These are phyloP conservation scores for Chaetomium fimeti DNA, from an alignment of 495 filamentous ascomycete species.

Conservation along the genomic window DNA sequence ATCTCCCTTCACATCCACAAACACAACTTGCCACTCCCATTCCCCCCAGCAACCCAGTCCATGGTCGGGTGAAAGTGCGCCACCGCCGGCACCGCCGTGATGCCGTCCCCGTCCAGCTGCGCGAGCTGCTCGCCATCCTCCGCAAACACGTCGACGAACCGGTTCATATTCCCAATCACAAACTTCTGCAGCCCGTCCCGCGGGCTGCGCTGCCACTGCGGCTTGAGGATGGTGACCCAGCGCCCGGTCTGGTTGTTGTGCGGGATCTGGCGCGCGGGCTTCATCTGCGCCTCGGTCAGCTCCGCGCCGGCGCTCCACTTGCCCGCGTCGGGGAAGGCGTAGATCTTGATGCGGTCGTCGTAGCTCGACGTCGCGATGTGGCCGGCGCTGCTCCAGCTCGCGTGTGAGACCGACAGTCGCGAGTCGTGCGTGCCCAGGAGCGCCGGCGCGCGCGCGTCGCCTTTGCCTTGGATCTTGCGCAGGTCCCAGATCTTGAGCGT, in stretches of 20 bases:
- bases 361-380: constrained; percentile 89
- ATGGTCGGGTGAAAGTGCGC: constrained; percentile 82
- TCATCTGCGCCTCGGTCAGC: constrained; percentile 60
- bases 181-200: constrained; percentile 76
- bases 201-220: constrained; percentile 86
- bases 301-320: constrained; percentile 63
- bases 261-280: constrained; percentile 63
- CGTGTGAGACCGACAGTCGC: constrained; percentile 83
- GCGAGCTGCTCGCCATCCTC: constrained; percentile 80
- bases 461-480: constrained; percentile 66
- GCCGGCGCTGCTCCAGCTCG: constrained; percentile 77
- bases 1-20: constrained; percentile 69
- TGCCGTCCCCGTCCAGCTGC: constrained; percentile 82
- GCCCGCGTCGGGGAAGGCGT: constrained; percentile 66
- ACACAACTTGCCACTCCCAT: constrained; percentile 86
- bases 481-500: constrained; percentile 91
- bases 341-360: constrained; percentile 92
- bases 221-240: constrained; percentile 74
- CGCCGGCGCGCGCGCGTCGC: constrained; percentile 53
- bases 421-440: constrained; percentile 79
- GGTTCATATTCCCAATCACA: constrained; percentile 96
- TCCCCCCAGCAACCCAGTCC: constrained; percentile 93
- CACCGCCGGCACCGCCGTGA: constrained; percentile 91
- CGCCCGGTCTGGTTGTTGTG: constrained; percentile 96
- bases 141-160: constrained; percentile 89